These are phyloP conservation scores for Ceratobasidium sp. DNA, from an alignment of 1,284 basidiomycete species.

Conservation along the genomic window DNA sequence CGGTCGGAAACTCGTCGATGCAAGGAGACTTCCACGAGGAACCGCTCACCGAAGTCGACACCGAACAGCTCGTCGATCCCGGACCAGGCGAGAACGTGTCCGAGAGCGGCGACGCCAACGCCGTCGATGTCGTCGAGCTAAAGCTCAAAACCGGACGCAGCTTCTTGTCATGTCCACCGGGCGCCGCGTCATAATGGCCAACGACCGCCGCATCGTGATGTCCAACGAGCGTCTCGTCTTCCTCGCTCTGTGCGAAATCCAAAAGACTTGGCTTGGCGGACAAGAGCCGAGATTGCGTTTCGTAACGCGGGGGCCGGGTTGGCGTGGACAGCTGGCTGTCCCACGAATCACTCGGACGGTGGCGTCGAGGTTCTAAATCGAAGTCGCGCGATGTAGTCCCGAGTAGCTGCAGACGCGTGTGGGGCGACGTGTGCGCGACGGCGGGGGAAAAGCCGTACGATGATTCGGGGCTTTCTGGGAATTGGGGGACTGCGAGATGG, in stretches of 20 bases:
- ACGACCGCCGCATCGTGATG: constrained; percentile 18
- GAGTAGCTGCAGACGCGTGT: background rate
- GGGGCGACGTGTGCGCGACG: background rate
- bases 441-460: constrained; percentile 18
- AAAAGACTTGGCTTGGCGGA: constrained; percentile 18
- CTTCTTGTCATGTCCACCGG: background rate
- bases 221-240: constrained; percentile 39
- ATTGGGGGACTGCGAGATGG: constrained; percentile 18
- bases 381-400: background rate
- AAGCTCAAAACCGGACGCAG: constrained; percentile 27
- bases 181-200: background rate
- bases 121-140: constrained; percentile 35
- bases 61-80: constrained; percentile 18
- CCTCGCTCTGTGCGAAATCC: constrained; percentile 3
- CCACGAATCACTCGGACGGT: constrained; percentile 13
- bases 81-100: constrained; percentile 29
- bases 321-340: constrained; percentile 14
- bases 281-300: background rate
- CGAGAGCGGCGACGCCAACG: constrained; percentile 21
- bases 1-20: constrained; percentile 27
- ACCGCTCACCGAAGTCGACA: constrained; percentile 7
- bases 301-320: background rate
- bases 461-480: constrained; percentile 40
- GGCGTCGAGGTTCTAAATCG: background rate
- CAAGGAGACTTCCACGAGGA: constrained; percentile 17